Evolutionary conservation across 768 basidiomycete genomes (phyloP).

Genomic region (Termitomyces sp.): DNA sequence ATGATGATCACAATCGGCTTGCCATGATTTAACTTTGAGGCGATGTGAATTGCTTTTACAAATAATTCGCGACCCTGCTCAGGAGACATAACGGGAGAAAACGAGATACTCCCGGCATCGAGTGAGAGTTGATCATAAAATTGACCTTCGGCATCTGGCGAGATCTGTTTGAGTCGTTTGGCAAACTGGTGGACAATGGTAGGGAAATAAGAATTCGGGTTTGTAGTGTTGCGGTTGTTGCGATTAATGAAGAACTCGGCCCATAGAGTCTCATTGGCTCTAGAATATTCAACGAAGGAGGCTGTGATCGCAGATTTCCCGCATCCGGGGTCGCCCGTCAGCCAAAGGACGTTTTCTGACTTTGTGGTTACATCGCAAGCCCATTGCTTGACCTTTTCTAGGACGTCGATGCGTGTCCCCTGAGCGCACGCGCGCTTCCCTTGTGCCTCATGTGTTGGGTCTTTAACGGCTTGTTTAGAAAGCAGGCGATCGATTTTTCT

Average conservation of each 20-base stretch:
- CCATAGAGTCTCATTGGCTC: conserved; percentile 12
- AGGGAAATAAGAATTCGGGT: conserved; percentile 18
- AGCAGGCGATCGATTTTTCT: conserved; percentile 5
- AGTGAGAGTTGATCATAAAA: conserved; percentile 10
- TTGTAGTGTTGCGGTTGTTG: conserved; percentile 4
- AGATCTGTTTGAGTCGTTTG: background rate
- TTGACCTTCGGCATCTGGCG: background rate
- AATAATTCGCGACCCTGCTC: conserved; percentile 15
- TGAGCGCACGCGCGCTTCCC: conserved; percentile 16
- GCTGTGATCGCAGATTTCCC: conserved; percentile 22
- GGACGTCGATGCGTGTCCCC: conserved; percentile 10
- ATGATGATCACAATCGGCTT: conserved; percentile 20
- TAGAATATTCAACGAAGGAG: conserved; percentile 14
- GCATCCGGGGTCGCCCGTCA: conserved; percentile 20
- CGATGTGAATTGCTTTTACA: conserved; percentile 10
- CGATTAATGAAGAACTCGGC: conserved; percentile 15
- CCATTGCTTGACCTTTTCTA: conserved; percentile 13
- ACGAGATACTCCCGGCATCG: background rate
- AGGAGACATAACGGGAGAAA: conserved; percentile 9
- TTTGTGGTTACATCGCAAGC: conserved; percentile 4
- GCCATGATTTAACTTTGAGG: conserved; percentile 1
- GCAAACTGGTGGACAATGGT: conserved; percentile 19
- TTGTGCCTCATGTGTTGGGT: conserved; percentile 13
- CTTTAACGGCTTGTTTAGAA: conserved; percentile 1
- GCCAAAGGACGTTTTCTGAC: conserved; percentile 18